Base-by-base conservation (phyloP, 2,329 filamentous ascomycete species). In the Penicillium hordei region DNA sequence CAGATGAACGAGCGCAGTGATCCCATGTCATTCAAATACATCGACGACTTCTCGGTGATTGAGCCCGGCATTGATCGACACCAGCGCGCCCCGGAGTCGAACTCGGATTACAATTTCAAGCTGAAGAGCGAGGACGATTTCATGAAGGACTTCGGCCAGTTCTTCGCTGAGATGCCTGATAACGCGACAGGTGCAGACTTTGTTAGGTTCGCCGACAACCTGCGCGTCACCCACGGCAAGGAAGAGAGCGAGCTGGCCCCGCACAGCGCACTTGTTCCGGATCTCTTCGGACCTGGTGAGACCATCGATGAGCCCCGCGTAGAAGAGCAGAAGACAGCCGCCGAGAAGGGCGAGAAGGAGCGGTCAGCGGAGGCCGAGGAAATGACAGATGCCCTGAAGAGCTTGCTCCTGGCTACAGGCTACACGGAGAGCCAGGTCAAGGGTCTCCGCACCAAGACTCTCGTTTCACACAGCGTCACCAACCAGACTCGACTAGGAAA, bases 401-500 rank as follows among this genome's bases (percentile, higher is more conserved):
- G 79, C 39, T 72, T 88, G 43, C 78, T 83, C 64, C 79, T 83
- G 66, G 79, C 83, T 61, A 85, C 86, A 1, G 85, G 85, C 29
- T 80, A 84, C 70, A 72, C 70, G 19, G 71, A 75, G 56, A 61
- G 75, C 1, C 70, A 83, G 59, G 78, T 89, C 51, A 67, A 69
- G 25, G 68, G 65, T 2, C 75, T 96, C 58, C 81, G 84, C 57
- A 78, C 84, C 63, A 96, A 95, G 82, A 81, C 83, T 48, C 78
- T 99, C 46, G 89, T 96, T 46, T 71, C 72, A 5, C 90, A 93
- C 70, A 76, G 78, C 40, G 94, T 99, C 58, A 81, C 85, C 64
- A 97, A 99, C 78, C 93, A 97, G 82, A 97, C 94, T 23, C 90
- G 93, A 80, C 86, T 99, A 77, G 94, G 94, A 72, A 99, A 97